These are phyloP conservation scores for Hydnomerulius pinastri DNA, from an alignment of 768 basidiomycete genomes.

Conservation along the genomic window DNA sequence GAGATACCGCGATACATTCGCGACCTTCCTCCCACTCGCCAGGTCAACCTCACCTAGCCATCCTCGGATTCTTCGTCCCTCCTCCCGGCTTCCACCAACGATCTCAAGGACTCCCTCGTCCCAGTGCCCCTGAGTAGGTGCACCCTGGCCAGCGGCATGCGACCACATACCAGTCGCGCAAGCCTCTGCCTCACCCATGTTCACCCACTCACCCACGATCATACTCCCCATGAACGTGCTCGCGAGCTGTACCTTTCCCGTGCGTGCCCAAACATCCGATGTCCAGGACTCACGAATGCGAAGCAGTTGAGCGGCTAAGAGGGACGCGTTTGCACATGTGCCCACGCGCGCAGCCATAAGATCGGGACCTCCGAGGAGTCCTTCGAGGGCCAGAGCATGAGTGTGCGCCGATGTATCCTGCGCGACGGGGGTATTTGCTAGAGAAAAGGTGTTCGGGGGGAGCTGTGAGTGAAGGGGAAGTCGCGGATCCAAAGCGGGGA, in stretches of 20 bases:
- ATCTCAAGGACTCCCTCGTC: constrained; percentile 79
- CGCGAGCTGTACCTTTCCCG: constrained; percentile 77
- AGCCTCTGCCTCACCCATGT: constrained; percentile 76
- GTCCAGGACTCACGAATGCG: constrained; percentile 79
- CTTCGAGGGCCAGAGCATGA: constrained; percentile 74
- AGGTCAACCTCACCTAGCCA: constrained; percentile 86
- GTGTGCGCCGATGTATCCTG: constrained; percentile 82
- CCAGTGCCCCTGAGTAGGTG: constrained; percentile 58
- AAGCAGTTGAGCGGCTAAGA: constrained; percentile 74
- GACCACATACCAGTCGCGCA: constrained; percentile 81
- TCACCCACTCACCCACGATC: constrained; percentile 68
- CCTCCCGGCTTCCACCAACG: constrained; percentile 74
- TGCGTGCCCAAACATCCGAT: constrained; percentile 75
- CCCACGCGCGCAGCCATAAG: constrained; percentile 77
- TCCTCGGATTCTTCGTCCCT: constrained; percentile 67
- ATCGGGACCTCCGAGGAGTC: constrained; percentile 76
- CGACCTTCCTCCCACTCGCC: constrained; percentile 62
- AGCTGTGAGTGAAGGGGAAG: constrained; percentile 72
- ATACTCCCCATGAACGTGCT: constrained; percentile 73
- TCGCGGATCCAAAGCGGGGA: constrained; percentile 73
- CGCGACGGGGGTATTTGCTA: constrained; percentile 73
- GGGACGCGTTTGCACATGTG: constrained; percentile 67
- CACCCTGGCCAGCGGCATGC: constrained; percentile 37
- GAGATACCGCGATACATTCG: constrained; percentile 71
- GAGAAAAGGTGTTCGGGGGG: constrained; percentile 62